A percentile compares a stretch with the other conserved stretches of the same genome.
phyloP scores from a whole-genome alignment of 2,329 filamentous ascomycete species.

The Fusarium coffeatum region DNA sequence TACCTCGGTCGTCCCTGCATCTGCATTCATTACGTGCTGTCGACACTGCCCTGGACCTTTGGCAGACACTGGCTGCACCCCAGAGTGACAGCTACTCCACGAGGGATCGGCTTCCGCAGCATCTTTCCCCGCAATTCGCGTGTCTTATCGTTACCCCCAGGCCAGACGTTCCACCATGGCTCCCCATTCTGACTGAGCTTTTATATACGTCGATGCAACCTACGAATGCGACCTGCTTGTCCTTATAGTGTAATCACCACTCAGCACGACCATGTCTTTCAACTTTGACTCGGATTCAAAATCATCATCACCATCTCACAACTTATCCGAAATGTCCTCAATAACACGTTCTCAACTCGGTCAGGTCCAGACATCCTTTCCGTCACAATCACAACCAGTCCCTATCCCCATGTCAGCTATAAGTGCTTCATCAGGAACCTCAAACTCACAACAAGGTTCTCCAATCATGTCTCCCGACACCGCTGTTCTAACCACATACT shows the following conservation, averaged over 20 bases:
- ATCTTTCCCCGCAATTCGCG: conserved; percentile 45
- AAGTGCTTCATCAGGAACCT: conserved; percentile 67
- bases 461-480: conserved; percentile 68
- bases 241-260: conserved; percentile 41
- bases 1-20: conserved; percentile 43
- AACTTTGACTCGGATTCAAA: conserved; percentile 43
- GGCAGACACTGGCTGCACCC: conserved; percentile 42
- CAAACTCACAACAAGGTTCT: conserved; percentile 66
- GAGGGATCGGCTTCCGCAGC: conserved; percentile 45
- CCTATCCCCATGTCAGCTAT: conserved; percentile 63
- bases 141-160: conserved; percentile 43
- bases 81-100: conserved; percentile 43
- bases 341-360: conserved; percentile 56
- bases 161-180: conserved; percentile 51
- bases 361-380: conserved; percentile 61
- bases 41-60: conserved; percentile 35
- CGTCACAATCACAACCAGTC: conserved; percentile 52
- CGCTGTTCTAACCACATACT: conserved; percentile 65
- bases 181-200: conserved; percentile 48
- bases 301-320: conserved; percentile 37
- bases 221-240: conserved; percentile 45
- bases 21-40: conserved; percentile 43
- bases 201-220: conserved; percentile 55
- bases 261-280: conserved; percentile 43
- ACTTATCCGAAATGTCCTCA: conserved; percentile 57